phyloP scores from a whole-genome alignment of 2,329 filamentous ascomycete species.

The Diaporthe amygdali region DNA sequence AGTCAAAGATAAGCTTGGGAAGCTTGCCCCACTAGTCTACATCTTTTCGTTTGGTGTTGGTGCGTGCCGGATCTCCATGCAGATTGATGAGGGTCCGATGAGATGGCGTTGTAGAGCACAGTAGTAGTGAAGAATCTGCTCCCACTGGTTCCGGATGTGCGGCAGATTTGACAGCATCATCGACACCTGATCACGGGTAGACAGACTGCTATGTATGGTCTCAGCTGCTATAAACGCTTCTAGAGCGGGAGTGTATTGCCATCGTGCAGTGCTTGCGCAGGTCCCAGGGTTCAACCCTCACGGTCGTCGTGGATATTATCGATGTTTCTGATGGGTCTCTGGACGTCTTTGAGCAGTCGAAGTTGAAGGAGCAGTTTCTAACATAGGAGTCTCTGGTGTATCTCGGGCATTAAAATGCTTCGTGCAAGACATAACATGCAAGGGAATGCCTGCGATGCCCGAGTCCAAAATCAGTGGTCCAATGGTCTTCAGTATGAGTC shows the following conservation, averaged over 20 bases:
- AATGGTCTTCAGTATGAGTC: background rate
- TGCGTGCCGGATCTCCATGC: background rate
- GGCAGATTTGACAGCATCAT: background rate
- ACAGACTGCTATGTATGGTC: too few species aligned
- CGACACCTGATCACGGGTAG: background rate
- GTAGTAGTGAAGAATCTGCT: background rate
- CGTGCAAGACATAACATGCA: too few species aligned
- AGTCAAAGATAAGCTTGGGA: conserved; percentile 19
- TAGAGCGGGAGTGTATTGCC: too few species aligned
- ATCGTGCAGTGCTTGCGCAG: background rate
- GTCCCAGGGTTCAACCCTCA: background rate
- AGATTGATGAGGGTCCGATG: background rate
- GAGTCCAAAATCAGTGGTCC: too few species aligned
- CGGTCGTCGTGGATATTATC: rapidly evolving
- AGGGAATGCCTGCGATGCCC: background rate
- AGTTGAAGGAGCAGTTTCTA: rapidly evolving
- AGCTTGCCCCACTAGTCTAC: background rate
- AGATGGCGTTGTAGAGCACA: background rate
- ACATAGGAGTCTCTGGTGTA: background rate
- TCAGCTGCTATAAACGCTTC: too few species aligned
- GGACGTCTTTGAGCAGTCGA: background rate
- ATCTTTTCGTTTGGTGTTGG: background rate
- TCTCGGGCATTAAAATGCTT: background rate
- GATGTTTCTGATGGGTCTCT: background rate
- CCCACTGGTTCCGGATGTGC: background rate